Percentiles rank a stretch among this genome's conserved stretches.
Conservation (phyloP, 2,329 filamentous ascomycete species). For the Talaromyces atroroseus region DNA sequence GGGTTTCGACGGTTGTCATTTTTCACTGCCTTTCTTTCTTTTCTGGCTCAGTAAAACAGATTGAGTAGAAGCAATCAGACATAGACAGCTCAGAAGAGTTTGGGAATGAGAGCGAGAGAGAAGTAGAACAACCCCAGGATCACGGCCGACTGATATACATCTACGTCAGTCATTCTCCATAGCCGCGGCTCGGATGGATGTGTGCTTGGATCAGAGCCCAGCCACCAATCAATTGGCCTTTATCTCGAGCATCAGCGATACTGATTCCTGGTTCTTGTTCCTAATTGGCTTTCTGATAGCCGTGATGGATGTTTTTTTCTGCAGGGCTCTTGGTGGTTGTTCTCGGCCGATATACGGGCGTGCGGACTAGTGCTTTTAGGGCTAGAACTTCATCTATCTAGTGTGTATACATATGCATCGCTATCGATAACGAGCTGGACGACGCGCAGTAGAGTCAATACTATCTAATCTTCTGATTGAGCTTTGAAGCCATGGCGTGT, state of each 20-base stretch:
- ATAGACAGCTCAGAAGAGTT: neutral
- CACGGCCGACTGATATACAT: conserved; percentile 1
- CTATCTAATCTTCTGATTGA: no score
- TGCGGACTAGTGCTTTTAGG: neutral
- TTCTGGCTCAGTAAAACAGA: neutral
- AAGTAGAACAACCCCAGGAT: neutral
- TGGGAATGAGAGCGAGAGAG: neutral
- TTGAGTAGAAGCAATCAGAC: neutral
- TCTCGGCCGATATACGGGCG: neutral
- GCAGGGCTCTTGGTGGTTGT: neutral
- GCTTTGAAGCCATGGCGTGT: neutral
- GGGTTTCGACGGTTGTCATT: conserved; percentile 67
- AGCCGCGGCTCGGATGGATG: conserved; percentile 10
- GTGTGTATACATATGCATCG: no score
- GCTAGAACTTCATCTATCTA: neutral
- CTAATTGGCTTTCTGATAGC: neutral
- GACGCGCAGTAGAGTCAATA: neutral
- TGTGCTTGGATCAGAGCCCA: neutral
- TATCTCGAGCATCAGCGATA: neutral
- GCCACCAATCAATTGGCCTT: conserved; percentile 2
- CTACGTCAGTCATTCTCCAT: conserved; percentile 8
- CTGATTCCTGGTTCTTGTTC: neutral
- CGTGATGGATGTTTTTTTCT: neutral
- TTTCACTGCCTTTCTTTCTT: neutral
- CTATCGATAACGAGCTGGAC: no score